A percentile compares a stretch with the other conserved stretches of the same genome.
These are phyloP conservation scores for Pleurotus platypus DNA, from an alignment of 768 basidiomycete species.

Conservation along the genomic window DNA sequence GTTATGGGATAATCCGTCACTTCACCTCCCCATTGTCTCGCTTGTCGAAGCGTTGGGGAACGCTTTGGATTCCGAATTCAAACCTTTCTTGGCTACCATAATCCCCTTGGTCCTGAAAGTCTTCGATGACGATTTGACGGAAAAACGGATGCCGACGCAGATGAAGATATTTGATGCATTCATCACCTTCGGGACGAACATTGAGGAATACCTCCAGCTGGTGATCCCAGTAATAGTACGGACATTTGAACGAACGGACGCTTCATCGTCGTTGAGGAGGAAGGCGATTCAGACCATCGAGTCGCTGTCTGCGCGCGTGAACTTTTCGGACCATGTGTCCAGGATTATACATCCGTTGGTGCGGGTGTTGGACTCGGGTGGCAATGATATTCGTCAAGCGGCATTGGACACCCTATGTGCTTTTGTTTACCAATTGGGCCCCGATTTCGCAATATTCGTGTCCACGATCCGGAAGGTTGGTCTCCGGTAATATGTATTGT, in stretches of 20 bases:
- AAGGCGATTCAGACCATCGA: conserved; percentile 90
- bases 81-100: conserved; percentile 89
- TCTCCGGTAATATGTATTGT: not conserved
- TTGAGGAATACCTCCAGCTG: conserved; percentile 96
- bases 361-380: conserved; percentile 70
- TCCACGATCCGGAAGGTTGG: conserved; percentile 92
- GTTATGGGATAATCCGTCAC: conserved; percentile 80
- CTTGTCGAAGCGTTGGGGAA: conserved; percentile 90
- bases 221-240: conserved; percentile 93
- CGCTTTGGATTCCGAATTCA: conserved; percentile 95
- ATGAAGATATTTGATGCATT: conserved; percentile 94
- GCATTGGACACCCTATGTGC: conserved; percentile 95
- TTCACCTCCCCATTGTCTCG: conserved; percentile 90
- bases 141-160: conserved; percentile 73
- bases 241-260: conserved; percentile 82
- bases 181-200: conserved; percentile 90
- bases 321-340: conserved; percentile 97
- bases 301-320: conserved; percentile 85
- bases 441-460: conserved; percentile 97
- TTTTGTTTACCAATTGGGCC: conserved; percentile 87
- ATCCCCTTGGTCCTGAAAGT: conserved; percentile 87
- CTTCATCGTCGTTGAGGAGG: conserved; percentile 71
- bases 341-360: conserved; percentile 95
- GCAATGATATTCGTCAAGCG: conserved; percentile 76
- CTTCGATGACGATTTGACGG: conserved; percentile 81